These are phyloP conservation scores for Rhodotorula mucilaginosa DNA, from an alignment of 1,284 basidiomycete genomes.

Conservation along the genomic window DNA sequence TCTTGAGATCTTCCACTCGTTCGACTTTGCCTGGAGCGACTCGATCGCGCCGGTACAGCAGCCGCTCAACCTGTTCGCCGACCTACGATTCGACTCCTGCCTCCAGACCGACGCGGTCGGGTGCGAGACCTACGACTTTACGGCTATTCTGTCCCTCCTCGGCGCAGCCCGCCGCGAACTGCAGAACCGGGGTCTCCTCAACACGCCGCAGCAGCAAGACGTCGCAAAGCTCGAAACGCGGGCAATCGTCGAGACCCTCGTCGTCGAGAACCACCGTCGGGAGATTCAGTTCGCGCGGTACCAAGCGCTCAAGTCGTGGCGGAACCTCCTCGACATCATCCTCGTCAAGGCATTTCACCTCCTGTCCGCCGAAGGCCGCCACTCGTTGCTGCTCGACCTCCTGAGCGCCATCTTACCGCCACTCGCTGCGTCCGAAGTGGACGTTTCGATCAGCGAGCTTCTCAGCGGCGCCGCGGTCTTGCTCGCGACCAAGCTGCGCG, in stretches of 20 bases:
- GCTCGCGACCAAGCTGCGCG: constrained; percentile 76
- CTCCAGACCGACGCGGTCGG: constrained; percentile 67
- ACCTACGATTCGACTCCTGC: constrained; percentile 72
- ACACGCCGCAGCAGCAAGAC: constrained; percentile 63
- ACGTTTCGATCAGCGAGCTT: constrained; percentile 71
- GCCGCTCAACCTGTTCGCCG: constrained; percentile 65
- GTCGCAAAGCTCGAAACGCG: constrained; percentile 67
- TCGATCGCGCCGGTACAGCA: constrained; percentile 60
- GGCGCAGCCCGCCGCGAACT: constrained; percentile 61
- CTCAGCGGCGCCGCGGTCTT: constrained; percentile 78
- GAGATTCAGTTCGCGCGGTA: constrained; percentile 70
- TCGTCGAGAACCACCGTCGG: constrained; percentile 79
- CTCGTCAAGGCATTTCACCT: constrained; percentile 78
- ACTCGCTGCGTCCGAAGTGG: constrained; percentile 57
- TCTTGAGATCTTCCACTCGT: constrained; percentile 78
- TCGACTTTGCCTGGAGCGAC: constrained; percentile 86
- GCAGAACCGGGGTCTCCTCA: constrained; percentile 66
- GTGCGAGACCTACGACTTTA: constrained; percentile 76
- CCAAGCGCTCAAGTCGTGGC: constrained; percentile 75
- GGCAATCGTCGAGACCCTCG: constrained; percentile 77
- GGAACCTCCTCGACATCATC: constrained; percentile 72
- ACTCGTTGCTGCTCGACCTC: constrained; percentile 82
- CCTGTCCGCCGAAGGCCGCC: constrained; percentile 72
- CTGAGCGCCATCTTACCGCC: constrained; percentile 62
- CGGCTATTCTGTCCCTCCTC: constrained; percentile 66